These are phyloP conservation scores for Schizophyllum amplum DNA, from an alignment of 1,284 basidiomycete genomes.

Conservation along the genomic window DNA sequence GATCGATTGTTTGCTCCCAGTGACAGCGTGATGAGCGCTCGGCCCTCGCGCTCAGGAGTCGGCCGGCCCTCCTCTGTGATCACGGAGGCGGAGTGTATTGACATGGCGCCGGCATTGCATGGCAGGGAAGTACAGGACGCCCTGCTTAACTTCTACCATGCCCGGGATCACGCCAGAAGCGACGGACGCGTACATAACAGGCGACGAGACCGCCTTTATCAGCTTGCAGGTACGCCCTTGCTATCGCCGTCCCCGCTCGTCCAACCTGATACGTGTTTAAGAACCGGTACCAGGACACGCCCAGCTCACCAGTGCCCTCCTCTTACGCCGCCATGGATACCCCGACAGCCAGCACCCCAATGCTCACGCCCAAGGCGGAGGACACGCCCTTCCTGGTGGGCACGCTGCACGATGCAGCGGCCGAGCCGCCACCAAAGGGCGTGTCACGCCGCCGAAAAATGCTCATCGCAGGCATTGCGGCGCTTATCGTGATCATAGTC, in stretches of 20 bases:
- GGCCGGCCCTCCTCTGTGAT: no score
- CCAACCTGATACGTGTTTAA: neutral
- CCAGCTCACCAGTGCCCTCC: neutral
- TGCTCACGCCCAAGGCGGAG: neutral
- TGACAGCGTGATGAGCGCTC: no score
- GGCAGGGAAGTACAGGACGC: no score
- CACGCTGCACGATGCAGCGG: neutral
- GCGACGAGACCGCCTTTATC: no score
- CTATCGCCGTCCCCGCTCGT: neutral
- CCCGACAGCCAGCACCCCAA: neutral
- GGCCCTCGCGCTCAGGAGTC: no score
- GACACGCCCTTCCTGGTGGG: neutral
- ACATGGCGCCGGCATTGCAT: no score
- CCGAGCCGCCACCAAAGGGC: neutral
- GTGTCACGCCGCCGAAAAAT: conserved; percentile 21
- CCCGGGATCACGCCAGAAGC: no score
- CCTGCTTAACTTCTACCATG: no score
- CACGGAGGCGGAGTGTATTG: no score
- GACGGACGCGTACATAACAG: no score
- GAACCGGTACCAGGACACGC: neutral
- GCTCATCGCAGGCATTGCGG: conserved; percentile 24
- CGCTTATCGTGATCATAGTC: conserved; percentile 29
- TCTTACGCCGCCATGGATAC: neutral
- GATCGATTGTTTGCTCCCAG: no score
- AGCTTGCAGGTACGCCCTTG: neutral